Percentiles rank a stretch among this genome's conserved stretches.
Conservation (phyloP, 306 rosid species). For the Vachellia collinsii region DNA sequence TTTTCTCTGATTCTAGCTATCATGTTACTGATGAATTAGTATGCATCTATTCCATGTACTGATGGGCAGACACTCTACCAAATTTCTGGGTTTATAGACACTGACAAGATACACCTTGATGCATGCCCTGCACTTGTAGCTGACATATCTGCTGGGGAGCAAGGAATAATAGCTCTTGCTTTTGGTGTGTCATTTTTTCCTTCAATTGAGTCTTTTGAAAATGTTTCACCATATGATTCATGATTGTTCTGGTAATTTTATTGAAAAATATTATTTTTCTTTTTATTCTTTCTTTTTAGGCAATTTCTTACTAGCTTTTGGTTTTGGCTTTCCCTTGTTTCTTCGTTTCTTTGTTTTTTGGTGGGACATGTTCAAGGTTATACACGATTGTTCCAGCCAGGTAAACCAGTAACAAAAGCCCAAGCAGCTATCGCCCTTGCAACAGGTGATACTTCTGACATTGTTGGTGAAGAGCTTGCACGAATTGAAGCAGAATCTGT, state of each 20-base stretch:
- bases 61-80: constrained; percentile 70
- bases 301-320: constrained; percentile 25
- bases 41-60: constrained; percentile 37
- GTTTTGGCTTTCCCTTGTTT: constrained; percentile 4
- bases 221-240: constrained; percentile 12
- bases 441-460: constrained; percentile 91
- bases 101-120: constrained; percentile 87
- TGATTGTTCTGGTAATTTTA: constrained; percentile 4
- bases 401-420: constrained; percentile 93
- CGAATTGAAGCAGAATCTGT: constrained; percentile 95
- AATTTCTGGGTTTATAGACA: constrained; percentile 89
- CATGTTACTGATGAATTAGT: constrained; percentile 37
- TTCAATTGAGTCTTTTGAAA: neutral
- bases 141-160: constrained; percentile 88
- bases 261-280: neutral
- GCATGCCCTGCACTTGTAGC: constrained; percentile 98
- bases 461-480: constrained; percentile 91
- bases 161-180: constrained; percentile 92
- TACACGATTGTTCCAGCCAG: constrained; percentile 89
- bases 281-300: neutral
- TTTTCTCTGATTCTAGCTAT: constrained; percentile 33
- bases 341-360: neutral
- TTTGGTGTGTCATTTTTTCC: constrained; percentile 64
- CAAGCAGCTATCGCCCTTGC: constrained; percentile 99
- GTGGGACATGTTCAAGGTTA: constrained; percentile 61